phyloP scores from a whole-genome alignment of 495 filamentous ascomycete genomes.

The Xylaria bambusicola region DNA sequence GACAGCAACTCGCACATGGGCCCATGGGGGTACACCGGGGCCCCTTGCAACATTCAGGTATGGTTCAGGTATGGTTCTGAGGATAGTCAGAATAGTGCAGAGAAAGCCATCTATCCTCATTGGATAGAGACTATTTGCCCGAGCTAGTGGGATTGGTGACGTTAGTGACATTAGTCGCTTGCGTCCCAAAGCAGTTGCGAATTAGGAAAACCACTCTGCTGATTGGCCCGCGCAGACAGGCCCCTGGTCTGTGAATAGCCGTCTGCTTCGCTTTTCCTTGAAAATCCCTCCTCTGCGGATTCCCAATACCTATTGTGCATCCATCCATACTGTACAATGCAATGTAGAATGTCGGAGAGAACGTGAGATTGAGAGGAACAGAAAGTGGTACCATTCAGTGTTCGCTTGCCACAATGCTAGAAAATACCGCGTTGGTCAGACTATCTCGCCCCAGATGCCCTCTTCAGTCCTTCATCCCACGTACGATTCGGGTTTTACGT shows the following conservation, averaged over 20 bases:
- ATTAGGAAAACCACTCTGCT: conserved; percentile 29
- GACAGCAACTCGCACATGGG: conserved; percentile 1
- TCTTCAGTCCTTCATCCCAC: not conserved
- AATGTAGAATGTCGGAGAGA: too few species aligned
- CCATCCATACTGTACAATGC: too few species aligned
- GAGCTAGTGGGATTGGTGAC: conserved; percentile 34
- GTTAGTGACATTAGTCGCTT: conserved; percentile 27
- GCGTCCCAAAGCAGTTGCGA: conserved; percentile 22
- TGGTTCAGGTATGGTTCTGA: too few species aligned
- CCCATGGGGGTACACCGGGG: not conserved
- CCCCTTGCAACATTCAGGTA: not conserved
- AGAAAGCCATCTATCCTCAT: conserved; percentile 8
- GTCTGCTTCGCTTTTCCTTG: not conserved
- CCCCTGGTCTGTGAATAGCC: not conserved
- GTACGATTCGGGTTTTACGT: conserved; percentile 1
- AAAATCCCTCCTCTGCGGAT: not conserved
- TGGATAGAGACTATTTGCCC: conserved; percentile 25
- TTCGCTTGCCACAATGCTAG: conserved; percentile 12
- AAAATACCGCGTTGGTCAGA: conserved; percentile 22
- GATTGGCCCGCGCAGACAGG: conserved; percentile 15
- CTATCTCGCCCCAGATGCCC: not conserved
- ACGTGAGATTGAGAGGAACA: not conserved
- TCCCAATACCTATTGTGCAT: too few species aligned
- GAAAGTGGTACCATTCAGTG: conserved; percentile 15
- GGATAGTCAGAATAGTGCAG: too few species aligned